Base-by-base conservation (phyloP, 441 rosid species). In the Arabidopsis hybrid region DNA sequence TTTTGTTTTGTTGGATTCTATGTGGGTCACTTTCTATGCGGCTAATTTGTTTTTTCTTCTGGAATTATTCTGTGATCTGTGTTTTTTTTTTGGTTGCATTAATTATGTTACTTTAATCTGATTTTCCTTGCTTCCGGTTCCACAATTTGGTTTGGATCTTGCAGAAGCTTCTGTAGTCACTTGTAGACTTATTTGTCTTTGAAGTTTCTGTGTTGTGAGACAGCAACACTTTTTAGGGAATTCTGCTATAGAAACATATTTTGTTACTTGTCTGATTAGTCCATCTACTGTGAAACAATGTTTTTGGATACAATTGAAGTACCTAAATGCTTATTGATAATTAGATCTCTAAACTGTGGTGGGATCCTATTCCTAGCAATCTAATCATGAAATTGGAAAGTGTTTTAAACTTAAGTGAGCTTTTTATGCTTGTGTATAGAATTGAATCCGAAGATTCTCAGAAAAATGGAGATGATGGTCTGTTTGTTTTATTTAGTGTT, bases 141-240 rank as follows among this genome's bases (percentile, higher is more conserved):
- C 40, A 45, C 46, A 16, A 32, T 67, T 29, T 60, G 36, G 45
- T 12, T 60, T 60, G 79, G 51, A 73, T 84, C 77, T 21, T 21
- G 46, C 67, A 60, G 26, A 51, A 67, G 51, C 35, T 21, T 21
- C 26, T 66, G 29, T 36, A 67, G 76, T 69, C 61, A 46, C 67
- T 46, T 57, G 35, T 35, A 51, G 35, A 21, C 29, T 31, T 45
- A 1, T 40, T 14, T 67, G 14, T 39, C 52, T 12, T 14, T 3
- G 1, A 53, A 58, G 52, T 50, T 14, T 43, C 21, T 3, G 31
- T 64, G 58, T 65, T n/a, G 49, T 18, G 53, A 1, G 0, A 35
- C 62, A 29, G 40, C 16, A 36, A 35, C 13, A 42, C 58, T 70
- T 59, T 47, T 18, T 35, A 10, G 21, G 26, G 7, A 72, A 52